Conservation (phyloP, 148 eudicot species). For the Polygonum aviculare region DNA sequence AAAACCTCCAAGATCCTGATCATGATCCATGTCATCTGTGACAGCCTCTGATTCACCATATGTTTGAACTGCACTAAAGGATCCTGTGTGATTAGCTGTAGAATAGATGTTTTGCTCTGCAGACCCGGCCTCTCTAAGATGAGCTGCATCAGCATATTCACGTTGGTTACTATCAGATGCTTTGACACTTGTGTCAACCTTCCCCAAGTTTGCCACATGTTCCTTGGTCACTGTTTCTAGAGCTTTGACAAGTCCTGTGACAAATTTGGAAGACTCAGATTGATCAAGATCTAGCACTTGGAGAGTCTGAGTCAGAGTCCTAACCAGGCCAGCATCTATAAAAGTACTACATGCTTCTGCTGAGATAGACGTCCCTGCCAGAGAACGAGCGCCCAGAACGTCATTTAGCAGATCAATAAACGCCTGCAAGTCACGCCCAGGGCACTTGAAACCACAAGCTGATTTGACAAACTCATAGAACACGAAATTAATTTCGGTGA, state of each 20-base stretch:
- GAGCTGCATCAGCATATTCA: slow-evolving; percentile 36
- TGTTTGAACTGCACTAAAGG: slow-evolving; percentile 35
- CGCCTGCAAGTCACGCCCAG: slow-evolving; percentile 55
- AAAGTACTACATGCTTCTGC: slow-evolving; percentile 89
- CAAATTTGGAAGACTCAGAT: slow-evolving; percentile 70
- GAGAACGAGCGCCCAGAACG: slow-evolving; percentile 71
- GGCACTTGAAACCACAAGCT: slow-evolving; percentile 43
- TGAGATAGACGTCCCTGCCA: slow-evolving; percentile 64
- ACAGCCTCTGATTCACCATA: slow-evolving; percentile 84
- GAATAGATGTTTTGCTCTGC: slow-evolving; percentile 40
- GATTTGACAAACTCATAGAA: slow-evolving; percentile 55
- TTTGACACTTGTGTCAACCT: slow-evolving; percentile 44
- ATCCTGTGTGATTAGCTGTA: slow-evolving; percentile 31
- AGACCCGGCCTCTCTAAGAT: slow-evolving; percentile 32
- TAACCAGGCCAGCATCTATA: slow-evolving; percentile 80
- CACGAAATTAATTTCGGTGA: slow-evolving; percentile 43
- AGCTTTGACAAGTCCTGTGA: slow-evolving; percentile 69
- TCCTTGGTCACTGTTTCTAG: slow-evolving; percentile 87
- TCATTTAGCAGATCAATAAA: slow-evolving; percentile 71
- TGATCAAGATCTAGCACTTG: slow-evolving; percentile 81
- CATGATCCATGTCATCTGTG: slow-evolving; percentile 94
- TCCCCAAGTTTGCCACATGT: slow-evolving; percentile 47
- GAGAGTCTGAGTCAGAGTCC: slow-evolving; percentile 55
- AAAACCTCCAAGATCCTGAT: slow-evolving; percentile 86
- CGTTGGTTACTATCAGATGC: slow-evolving; percentile 39